These are phyloP conservation scores for Remersonia thermophila DNA, from an alignment of 2,329 filamentous ascomycete genomes.

Conservation along the genomic window DNA sequence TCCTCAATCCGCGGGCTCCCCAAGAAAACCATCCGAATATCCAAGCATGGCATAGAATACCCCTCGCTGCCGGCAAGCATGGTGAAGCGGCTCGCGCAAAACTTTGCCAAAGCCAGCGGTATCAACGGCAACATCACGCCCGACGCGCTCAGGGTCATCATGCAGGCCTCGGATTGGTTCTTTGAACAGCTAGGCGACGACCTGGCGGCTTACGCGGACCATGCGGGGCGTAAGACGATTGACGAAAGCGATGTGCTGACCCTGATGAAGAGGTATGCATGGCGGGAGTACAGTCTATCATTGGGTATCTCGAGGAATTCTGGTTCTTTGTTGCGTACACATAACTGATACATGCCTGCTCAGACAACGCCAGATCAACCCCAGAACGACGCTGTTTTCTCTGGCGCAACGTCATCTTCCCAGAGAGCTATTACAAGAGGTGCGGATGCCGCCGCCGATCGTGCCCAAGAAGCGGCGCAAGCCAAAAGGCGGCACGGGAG, in stretches of 20 bases:
- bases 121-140: constrained; percentile 58
- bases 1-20: constrained; percentile 12
- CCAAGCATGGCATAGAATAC: constrained; percentile 62
- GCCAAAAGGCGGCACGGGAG: constrained; percentile 25
- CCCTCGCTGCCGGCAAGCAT: constrained; percentile 61
- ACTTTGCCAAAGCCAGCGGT: constrained; percentile 55
- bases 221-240: constrained; percentile 73
- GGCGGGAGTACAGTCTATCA: constrained; percentile 20
- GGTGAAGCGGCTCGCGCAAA: constrained; percentile 61
- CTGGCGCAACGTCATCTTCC: constrained; percentile 75
- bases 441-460: constrained; percentile 55
- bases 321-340: constrained; percentile 21
- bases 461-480: constrained; percentile 36
- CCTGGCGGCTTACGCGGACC: constrained; percentile 63
- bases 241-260: constrained; percentile 74
- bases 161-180: constrained; percentile 79
- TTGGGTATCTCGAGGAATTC: constrained; percentile 16
- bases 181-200: constrained; percentile 81
- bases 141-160: constrained; percentile 61
- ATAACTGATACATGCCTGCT: constrained; percentile 21
- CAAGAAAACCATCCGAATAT: constrained; percentile 44
- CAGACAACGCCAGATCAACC: constrained; percentile 67
- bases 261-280: constrained; percentile 65
- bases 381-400: constrained; percentile 64
- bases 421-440: constrained; percentile 67